phyloP scores from a whole-genome alignment of 257 asterid species.

The Datura wrightii region DNA sequence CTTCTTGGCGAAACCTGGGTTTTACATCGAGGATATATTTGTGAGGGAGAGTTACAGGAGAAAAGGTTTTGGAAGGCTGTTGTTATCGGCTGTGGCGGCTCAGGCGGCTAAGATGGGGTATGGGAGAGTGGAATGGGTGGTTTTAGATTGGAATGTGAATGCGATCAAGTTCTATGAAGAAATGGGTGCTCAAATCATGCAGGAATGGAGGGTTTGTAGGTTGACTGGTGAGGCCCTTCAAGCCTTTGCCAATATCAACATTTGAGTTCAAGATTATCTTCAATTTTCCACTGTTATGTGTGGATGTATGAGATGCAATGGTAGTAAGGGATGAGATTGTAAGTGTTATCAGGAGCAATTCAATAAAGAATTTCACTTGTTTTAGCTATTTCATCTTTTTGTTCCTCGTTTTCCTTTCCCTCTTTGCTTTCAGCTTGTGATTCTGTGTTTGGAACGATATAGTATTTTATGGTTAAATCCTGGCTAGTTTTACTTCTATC shows the following conservation, averaged over 20 bases:
- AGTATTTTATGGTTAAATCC: neutral
- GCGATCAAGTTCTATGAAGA: constrained; percentile 78
- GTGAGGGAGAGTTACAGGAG: constrained; percentile 87
- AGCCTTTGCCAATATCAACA: constrained; percentile 52
- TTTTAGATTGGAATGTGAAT: constrained; percentile 77
- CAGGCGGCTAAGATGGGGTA: constrained; percentile 93
- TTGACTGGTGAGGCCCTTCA: constrained; percentile 71
- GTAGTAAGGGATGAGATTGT: neutral
- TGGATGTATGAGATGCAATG: neutral
- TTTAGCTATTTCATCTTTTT: neutral
- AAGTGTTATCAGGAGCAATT: neutral
- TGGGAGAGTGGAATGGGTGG: constrained; percentile 95
- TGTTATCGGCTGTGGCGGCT: constrained; percentile 73
- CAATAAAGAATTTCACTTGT: constrained; percentile 1
- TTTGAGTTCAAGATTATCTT: neutral
- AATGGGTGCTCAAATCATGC: constrained; percentile 78
- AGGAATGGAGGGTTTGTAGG: constrained; percentile 89
- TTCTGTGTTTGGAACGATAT: neutral
- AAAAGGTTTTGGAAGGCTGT: constrained; percentile 75
- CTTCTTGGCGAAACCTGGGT: constrained; percentile 83
- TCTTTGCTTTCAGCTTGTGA: neutral
- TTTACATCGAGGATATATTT: constrained; percentile 78
- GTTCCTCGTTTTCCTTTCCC: neutral
- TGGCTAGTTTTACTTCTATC: neutral
- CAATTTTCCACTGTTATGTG: neutral